Base-by-base conservation (phyloP, 495 filamentous ascomycete genomes). In the Thermochaetoides thermophila region DNA sequence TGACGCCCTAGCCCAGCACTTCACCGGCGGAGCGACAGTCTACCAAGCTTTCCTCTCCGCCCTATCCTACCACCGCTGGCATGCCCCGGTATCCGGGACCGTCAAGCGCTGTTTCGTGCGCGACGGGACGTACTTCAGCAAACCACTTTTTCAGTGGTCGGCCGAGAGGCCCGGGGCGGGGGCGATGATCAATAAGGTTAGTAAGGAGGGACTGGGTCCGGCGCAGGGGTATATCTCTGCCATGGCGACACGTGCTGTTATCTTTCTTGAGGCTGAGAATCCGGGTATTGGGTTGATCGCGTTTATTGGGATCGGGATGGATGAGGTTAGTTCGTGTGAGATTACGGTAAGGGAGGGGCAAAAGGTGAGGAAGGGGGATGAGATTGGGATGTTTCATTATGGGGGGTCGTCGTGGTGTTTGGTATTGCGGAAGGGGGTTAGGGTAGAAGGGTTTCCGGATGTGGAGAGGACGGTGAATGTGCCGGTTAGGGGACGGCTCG, bases 351-450 rank as follows among this genome's bases (percentile, higher is more conserved):
- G 57, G 35, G 63, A 69, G 31, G 78, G 75, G 0, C 61, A 80
- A 47, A 55, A 59, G 21, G 42, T 82, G 29, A 52, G 49, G 9
- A 81, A 81, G 55, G 78, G 77, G 11, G 69, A 81, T 7, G 52
- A 78, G 49, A 53, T 73, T 24, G 78, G 76, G 14, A 80, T 78
- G 75, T 82, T 82, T 49, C 77, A 81, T 48, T 81, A 75, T 52
- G 78, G 78, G 10, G 78, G 78, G 4, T 72, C 65, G 7, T 73
- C 68, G 4, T 66, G 78, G 41, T 76, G 70, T 37, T 39, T 82
- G 42, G 40, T 82, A 1, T 81, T 82, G 35, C 38, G 60, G 7
- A 42, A 54, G 34, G 59, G 47, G 7, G 57, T 61, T 24, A 50
- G 49, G 27, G 39, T 66, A 0, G 47, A 51, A 1, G 48, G 56